These are phyloP conservation scores for Teratosphaeria zuluensis DNA, from an alignment of 2,329 filamentous ascomycete species.

Conservation along the genomic window DNA sequence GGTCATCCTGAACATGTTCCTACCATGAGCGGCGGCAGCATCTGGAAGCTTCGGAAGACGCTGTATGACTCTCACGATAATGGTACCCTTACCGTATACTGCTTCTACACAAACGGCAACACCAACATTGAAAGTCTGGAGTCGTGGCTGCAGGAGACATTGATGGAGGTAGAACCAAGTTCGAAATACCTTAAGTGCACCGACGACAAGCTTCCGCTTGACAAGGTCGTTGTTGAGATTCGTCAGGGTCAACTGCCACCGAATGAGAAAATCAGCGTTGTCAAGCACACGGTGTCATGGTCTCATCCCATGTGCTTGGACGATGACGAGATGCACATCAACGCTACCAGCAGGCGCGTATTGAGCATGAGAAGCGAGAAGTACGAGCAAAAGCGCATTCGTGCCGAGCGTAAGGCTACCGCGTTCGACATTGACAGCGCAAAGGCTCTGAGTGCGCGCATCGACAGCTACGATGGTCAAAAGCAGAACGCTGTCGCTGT, in stretches of 20 bases:
- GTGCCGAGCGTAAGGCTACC: no score
- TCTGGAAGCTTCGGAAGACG: no score
- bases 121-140: neutral
- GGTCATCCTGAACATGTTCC: no score
- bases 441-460: neutral
- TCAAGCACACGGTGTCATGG: neutral
- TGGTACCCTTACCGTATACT: no score
- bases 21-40: no score
- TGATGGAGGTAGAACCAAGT: neutral
- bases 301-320: neutral
- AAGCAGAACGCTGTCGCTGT: no score
- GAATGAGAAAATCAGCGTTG: neutral
- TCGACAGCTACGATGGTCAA: neutral
- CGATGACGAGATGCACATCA: neutral
- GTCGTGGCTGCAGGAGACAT: neutral
- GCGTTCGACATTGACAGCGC: no score
- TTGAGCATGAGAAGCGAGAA: no score
- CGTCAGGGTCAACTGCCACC: neutral
- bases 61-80: no score
- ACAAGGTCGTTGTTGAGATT: neutral
- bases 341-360: neutral
- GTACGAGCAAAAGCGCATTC: no score
- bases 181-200: neutral
- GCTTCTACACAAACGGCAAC: no score
- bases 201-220: neutral